phyloP scores from a whole-genome alignment of 2,329 filamentous ascomycete species.

The Colletotrichum sansevieriae region DNA sequence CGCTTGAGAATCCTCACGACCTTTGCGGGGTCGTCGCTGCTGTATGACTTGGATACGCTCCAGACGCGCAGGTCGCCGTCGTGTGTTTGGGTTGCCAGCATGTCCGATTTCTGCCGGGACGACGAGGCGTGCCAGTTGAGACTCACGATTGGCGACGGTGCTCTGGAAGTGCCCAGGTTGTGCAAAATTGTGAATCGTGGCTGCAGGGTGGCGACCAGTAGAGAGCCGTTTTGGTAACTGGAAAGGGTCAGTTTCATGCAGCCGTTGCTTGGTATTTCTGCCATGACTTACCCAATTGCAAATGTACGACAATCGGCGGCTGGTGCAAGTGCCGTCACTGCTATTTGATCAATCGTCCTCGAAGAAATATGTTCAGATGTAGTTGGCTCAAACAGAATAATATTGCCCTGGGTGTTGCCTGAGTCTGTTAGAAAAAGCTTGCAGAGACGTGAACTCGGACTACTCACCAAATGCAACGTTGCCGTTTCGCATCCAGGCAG shows the following conservation, averaged over 20 bases:
- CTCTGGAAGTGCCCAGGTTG: conserved; percentile 86
- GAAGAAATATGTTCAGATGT: conserved; percentile 94
- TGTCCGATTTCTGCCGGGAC: conserved; percentile 95
- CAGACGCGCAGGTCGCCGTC: conserved; percentile 95
- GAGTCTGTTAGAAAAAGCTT: conserved; percentile 44
- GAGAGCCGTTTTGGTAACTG: conserved; percentile 95
- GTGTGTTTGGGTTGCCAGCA: conserved; percentile 92
- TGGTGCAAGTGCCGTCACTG: conserved; percentile 93
- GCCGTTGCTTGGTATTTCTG: background rate
- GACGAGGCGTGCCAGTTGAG: conserved; percentile 97
- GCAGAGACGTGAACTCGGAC: conserved; percentile 48
- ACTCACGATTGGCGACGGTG: conserved; percentile 87
- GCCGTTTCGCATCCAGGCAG: conserved; percentile 96
- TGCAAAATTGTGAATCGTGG: conserved; percentile 95
- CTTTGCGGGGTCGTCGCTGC: conserved; percentile 81
- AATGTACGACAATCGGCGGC: conserved; percentile 92
- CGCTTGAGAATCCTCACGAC: conserved; percentile 89
- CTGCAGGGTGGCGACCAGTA: conserved; percentile 88
- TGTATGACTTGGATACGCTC: conserved; percentile 89
- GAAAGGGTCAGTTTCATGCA: conserved; percentile 37
- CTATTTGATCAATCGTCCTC: conserved; percentile 90
- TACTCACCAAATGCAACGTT: conserved; percentile 91
- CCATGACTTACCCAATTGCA: conserved; percentile 82
- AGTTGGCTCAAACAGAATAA: conserved; percentile 93
- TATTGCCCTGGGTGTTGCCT: conserved; percentile 94